phyloP scores from a whole-genome alignment of 1,139 yeast genomes.

The Pichia sp. region DNA sequence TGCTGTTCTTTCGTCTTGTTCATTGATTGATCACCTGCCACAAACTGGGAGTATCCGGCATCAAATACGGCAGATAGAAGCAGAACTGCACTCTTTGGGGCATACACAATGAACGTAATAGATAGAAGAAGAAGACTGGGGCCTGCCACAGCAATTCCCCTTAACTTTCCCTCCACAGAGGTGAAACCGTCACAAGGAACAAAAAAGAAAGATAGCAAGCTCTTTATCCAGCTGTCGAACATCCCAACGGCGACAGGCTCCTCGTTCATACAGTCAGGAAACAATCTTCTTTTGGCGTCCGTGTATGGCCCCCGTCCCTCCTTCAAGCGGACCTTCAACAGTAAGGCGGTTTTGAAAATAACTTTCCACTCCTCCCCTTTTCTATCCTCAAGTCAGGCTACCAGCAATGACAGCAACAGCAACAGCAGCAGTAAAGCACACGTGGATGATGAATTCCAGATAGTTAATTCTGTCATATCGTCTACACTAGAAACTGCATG shows the following conservation, averaged over 20 bases:
- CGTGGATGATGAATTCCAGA: slow-evolving; percentile 7
- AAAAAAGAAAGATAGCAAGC: slow-evolving; percentile 4
- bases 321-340: slow-evolving; percentile 26
- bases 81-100: no score
- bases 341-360: slow-evolving; percentile 27
- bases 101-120: slow-evolving; percentile 35
- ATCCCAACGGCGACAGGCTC: slow-evolving; percentile 81
- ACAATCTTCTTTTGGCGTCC: slow-evolving; percentile 59
- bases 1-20: not conserved
- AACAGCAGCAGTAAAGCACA: not conserved
- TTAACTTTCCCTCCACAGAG: slow-evolving; percentile 35
- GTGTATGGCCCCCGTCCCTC: slow-evolving; percentile 91
- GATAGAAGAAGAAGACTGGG: slow-evolving; percentile 75
- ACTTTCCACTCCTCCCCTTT: slow-evolving; percentile 22
- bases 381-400: slow-evolving; percentile 12
- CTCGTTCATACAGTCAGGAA: slow-evolving; percentile 66
- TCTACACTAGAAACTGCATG: slow-evolving; percentile 43
- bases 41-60: no score
- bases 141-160: slow-evolving; percentile 54
- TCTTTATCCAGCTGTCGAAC: slow-evolving; percentile 50
- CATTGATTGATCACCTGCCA: no score
- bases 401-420: not conserved
- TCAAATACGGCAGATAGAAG: no score
- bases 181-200: not conserved
- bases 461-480: slow-evolving; percentile 28